Evolutionary conservation across 2,329 filamentous ascomycete genomes (phyloP), one percentile per base, ranked within the genome.

Genomic region (Calonectria henricotiae): DNA sequence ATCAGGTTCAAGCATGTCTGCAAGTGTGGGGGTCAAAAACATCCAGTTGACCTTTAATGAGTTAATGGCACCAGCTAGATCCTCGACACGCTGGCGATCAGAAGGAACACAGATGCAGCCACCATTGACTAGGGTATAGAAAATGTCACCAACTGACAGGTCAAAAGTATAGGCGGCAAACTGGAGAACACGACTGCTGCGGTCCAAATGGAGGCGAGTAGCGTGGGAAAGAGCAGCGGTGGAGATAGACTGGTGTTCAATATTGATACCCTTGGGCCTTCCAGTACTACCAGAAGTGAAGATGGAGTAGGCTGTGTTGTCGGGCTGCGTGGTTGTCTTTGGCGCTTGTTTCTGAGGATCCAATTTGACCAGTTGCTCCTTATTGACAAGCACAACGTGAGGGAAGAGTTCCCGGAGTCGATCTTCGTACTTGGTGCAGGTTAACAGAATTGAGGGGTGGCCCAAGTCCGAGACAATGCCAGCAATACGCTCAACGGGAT

Each of bases 241-340:
- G 20, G 51, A 32, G 12, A 58, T 58, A 27, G 51, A 58, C 20
- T 58, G 32, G 20, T 58, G 51, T 32, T 58, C 51, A 39, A 58
- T 39, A 17, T 58, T 58, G 35, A 58, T 58, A 39, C 51, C 51
- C 51, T 58, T 58, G n/a, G 51, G 51, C n/a, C 51, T 58, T 58
- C 51, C 51, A 1, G 51, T 58, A 25, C 51, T 58, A 4, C 51
- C 51, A 9, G 51, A 58, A 6, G 51, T 58, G 20, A 58, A 58
- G 35, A 58, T 58, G 20, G 51, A 58, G 32, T 58, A 58, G 6
- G 51, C 51, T 15, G 51, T 58, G 20, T 58, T 58, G 12, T 58
- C 51, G 23, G 51, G 51, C n/a, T 39, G 51, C 13, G 39, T 32
- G 8, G 1, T 39, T 58, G 51, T 58, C 51, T 58, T 58, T 20